Evolutionary conservation across 208 protist genomes (phyloP).

Genomic region (Angomonas ambiguus): DNA sequence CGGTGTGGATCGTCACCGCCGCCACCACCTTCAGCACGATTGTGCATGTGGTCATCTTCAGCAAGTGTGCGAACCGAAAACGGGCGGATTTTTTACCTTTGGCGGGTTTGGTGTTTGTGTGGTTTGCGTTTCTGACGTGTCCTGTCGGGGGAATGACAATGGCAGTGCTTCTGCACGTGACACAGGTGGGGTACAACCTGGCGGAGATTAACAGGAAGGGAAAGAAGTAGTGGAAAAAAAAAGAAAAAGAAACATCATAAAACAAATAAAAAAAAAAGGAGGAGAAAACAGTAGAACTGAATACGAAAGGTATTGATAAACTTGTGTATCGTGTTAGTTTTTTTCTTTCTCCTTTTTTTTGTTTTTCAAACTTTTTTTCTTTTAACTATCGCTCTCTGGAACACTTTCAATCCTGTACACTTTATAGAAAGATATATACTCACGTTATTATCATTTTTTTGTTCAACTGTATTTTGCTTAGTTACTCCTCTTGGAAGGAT

Average conservation of each 20-base stretch:
- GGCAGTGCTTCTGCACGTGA: conserved; percentile 49
- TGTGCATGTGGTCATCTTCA: conserved; percentile 78
- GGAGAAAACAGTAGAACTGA: not conserved
- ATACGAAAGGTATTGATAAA: not conserved
- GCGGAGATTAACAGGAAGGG: too few relatives aligned
- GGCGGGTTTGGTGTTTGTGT: conserved; percentile 58
- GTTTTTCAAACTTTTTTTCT: not conserved
- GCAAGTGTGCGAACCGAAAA: conserved; percentile 47
- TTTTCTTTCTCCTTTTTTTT: conserved; percentile 15
- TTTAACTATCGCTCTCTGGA: too few relatives aligned
- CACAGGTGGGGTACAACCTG: conserved; percentile 64
- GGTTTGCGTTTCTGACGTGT: conserved; percentile 42
- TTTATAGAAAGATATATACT: too few relatives aligned
- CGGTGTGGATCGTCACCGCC: conserved; percentile 76
- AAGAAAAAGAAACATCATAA: not conserved
- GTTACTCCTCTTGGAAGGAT: too few relatives aligned
- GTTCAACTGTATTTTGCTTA: too few relatives aligned
- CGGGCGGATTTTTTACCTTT: conserved; percentile 41
- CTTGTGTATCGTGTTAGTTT: not conserved
- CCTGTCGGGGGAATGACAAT: conserved; percentile 43
- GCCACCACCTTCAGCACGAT: conserved; percentile 66
- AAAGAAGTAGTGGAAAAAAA: not conserved
- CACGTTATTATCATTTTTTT: too few relatives aligned
- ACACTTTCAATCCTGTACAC: too few relatives aligned
- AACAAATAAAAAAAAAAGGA: conserved; percentile 11